These are phyloP conservation scores for Beauveria rudraprayagi DNA, from an alignment of 2,329 filamentous ascomycete genomes.

Conservation along the genomic window DNA sequence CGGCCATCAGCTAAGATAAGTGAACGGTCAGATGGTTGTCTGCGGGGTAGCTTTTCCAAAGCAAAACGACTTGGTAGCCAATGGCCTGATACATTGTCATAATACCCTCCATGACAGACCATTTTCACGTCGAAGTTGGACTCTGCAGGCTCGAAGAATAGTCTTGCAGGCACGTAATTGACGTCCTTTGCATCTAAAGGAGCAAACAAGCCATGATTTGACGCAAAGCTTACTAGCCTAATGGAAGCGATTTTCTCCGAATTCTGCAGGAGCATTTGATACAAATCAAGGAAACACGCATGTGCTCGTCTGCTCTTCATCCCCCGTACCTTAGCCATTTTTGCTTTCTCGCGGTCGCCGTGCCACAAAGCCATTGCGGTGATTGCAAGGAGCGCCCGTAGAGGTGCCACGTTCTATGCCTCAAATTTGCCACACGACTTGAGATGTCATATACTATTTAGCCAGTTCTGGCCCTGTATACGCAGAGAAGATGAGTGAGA, in stretches of 20 bases:
- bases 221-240: no score
- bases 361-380: not conserved
- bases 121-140: no score
- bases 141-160: no score
- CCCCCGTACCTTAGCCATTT: not conserved
- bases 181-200: no score
- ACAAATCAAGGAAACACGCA: not conserved
- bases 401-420: not conserved
- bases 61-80: not conserved
- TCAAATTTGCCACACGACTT: not conserved
- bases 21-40: not conserved
- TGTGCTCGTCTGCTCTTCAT: not conserved
- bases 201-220: no score
- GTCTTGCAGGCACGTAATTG: no score
- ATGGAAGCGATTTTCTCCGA: no score
- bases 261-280: not conserved
- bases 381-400: not conserved
- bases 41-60: not conserved
- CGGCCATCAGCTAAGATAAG: not conserved
- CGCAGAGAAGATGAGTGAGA: not conserved
- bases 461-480: not conserved
- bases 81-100: no score
- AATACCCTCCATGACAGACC: no score
- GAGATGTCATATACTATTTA: not conserved
- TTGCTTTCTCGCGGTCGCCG: not conserved